phyloP scores from a whole-genome alignment of 2,329 filamentous ascomycete genomes.

The Neonectria sp. region DNA sequence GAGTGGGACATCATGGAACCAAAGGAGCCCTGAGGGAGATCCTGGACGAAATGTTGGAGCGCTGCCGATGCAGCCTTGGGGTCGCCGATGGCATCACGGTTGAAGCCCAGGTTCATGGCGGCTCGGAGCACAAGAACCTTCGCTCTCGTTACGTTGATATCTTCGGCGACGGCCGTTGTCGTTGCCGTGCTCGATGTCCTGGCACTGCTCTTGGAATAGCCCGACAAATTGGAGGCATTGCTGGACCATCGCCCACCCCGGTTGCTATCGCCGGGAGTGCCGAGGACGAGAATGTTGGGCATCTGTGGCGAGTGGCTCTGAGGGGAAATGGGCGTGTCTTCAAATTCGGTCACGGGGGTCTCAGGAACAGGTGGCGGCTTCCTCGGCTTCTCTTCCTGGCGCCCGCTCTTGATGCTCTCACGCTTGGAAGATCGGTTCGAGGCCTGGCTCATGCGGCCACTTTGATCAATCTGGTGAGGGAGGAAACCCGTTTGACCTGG shows the following conservation, averaged over 20 bases:
- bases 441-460: constrained; percentile 63
- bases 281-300: constrained; percentile 91
- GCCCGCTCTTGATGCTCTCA: constrained; percentile 65
- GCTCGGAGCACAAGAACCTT: constrained; percentile 88
- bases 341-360: constrained; percentile 95
- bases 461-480: constrained; percentile 68
- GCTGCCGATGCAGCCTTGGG: constrained; percentile 64
- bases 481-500: constrained; percentile 86
- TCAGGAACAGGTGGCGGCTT: constrained; percentile 76
- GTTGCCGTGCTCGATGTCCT: constrained; percentile 81
- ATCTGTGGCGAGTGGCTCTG: constrained; percentile 82
- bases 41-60: constrained; percentile 83
- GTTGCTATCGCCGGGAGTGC: constrained; percentile 73
- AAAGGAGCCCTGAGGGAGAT: constrained; percentile 83
- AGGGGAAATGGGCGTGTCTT: constrained; percentile 88
- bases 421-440: constrained; percentile 69
- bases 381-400: constrained; percentile 64
- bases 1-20: constrained; percentile 80
- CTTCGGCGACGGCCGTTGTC: constrained; percentile 77
- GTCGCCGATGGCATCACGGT: constrained; percentile 67
- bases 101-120: constrained; percentile 87
- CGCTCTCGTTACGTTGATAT: constrained; percentile 82
- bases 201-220: constrained; percentile 80
- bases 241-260: constrained; percentile 85
- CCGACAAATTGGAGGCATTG: constrained; percentile 82